Evolutionary conservation across 345 rosid species (phyloP).

Genomic region (Streptanthus diversifolius): DNA sequence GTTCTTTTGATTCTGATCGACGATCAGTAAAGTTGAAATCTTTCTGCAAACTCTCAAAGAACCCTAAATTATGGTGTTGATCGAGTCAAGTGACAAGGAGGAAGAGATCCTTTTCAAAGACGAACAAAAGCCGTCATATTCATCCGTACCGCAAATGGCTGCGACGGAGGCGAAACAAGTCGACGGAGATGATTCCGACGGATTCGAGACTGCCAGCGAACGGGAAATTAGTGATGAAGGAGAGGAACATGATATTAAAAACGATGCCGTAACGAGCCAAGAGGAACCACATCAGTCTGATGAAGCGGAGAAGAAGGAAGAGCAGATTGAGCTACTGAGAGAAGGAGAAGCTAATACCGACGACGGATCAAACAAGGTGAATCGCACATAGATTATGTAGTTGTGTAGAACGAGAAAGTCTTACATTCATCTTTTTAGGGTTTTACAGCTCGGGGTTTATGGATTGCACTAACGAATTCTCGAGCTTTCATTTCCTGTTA

Average conservation of each 20-base stretch:
- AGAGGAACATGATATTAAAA: background rate
- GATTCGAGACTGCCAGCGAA: constrained; percentile 94
- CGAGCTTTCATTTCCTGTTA: background rate
- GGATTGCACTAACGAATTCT: background rate
- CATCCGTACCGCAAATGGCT: constrained; percentile 11
- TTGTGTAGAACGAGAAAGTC: background rate
- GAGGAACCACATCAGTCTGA: constrained; percentile 17
- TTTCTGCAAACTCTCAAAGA: background rate
- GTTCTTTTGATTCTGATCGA: constrained; percentile 12
- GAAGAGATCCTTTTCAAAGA: constrained; percentile 18
- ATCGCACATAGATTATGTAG: background rate
- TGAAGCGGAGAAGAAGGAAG: constrained; percentile 17
- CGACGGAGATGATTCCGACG: constrained; percentile 60
- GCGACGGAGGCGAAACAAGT: constrained; percentile 29
- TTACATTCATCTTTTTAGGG: background rate
- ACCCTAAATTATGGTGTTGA: constrained; percentile 48
- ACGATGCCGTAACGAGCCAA: constrained; percentile 2
- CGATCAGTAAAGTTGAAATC: background rate
- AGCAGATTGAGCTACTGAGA: background rate
- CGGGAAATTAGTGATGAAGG: constrained; percentile 50
- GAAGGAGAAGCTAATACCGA: constrained; percentile 29
- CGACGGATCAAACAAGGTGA: constrained; percentile 44
- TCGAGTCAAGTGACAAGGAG: constrained; percentile 35
- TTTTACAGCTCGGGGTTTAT: constrained; percentile 18
- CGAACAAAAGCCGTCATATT: constrained; percentile 4